These are phyloP conservation scores for barrel medic (Medicago truncatula) DNA, from an alignment of 306 rosid species.

Conservation along the genomic window MtrunA17r5.0-ANR NC_053049.1:45430501-45431000, in stretches of 20 bases:
- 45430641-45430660: not conserved
- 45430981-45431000: slow-evolving; percentile 50
- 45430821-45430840: slow-evolving; percentile 19
- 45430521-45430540: not conserved
- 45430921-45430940: slow-evolving; percentile 40
- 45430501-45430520: not conserved
- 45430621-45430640: too few relatives aligned
- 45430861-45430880: slow-evolving; percentile 27
- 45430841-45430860: slow-evolving; percentile 19
- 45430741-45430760: not conserved
- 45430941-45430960: slow-evolving; percentile 44
- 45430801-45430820: slow-evolving; percentile 24
- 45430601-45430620: not conserved
- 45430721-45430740: not conserved
- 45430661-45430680: not conserved
- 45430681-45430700: not conserved
- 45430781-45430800: not conserved
- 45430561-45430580: not conserved
- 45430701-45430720: not conserved
- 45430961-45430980: slow-evolving; percentile 46
- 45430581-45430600: not conserved
- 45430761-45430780: not conserved
- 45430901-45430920: slow-evolving; percentile 17
- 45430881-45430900: slow-evolving; percentile 12
- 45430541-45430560: too few relatives aligned